Evolutionary conservation across 306 rosid genomes (phyloP), one percentile per base, ranked within the genome.

Genomic region (Inga leiocalycina): DNA sequence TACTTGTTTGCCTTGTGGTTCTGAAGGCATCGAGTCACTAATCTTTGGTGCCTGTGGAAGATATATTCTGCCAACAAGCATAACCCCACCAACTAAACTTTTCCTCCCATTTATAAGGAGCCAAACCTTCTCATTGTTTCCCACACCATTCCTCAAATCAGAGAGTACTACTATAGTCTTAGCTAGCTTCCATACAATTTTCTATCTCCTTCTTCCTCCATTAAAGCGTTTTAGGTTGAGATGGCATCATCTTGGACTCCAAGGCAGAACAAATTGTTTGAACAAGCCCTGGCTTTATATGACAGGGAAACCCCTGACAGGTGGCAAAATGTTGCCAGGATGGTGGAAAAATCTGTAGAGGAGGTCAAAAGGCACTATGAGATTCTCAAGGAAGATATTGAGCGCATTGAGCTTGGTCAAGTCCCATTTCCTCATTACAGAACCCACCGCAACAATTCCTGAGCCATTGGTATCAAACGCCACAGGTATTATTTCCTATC

Each of bases 221-320:
- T 44, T 11, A 71, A n/a, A 79, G 57, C 75, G 64, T 45, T 37
- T 84, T 34, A 39, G 48, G 41, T 37, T 24, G 12, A 22, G 43
- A 93, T 93, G 98, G 92, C 88, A 46, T 88, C 96, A 62, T 88
- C 96, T 1, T 93, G 98, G 98, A 93, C 92, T 3, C 74, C 86
- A 6, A 82, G 85, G 82, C 92, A 93, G 75, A 89, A 93, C 91
- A 93, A 93, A 71, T 68, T 75, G 54, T 92, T 93, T 46, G 98
- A 92, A 64, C 92, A 80, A 76, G 93, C 93, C 43, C 82, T 90
- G 64, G 91, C 93, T 74, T 72, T 84, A 69, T 86, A 80, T 68
- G 91, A 90, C 44, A 84, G 78, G 82, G 91, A 90, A 45, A 90
- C 93, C 44, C 88, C 91, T 0, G 91, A 90, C 43, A 88, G 91